A percentile compares a stretch with the other conserved stretches of the same genome.
phyloP scores from a whole-genome alignment of 495 filamentous ascomycete species.

The Daldinia grandis region DNA sequence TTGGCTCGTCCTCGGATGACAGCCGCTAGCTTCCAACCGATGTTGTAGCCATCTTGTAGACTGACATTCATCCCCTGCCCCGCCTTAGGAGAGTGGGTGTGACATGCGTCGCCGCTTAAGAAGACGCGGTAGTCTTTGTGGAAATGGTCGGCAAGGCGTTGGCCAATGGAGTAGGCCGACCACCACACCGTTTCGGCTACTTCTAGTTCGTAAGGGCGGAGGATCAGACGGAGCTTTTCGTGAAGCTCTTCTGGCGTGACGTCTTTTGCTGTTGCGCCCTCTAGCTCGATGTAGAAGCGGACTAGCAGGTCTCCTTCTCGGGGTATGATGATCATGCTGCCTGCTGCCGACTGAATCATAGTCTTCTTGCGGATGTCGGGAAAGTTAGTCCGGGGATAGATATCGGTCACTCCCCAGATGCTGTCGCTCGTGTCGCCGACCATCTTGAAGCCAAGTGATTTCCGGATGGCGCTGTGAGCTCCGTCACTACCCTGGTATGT shows the following conservation, averaged over 20 bases:
- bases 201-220: conserved; percentile 59
- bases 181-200: conserved; percentile 64
- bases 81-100: conserved; percentile 77
- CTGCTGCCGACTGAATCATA: conserved; percentile 61
- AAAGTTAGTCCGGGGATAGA: conserved; percentile 77
- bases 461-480: conserved; percentile 74
- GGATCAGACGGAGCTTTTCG: conserved; percentile 63
- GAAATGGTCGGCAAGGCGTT: conserved; percentile 66
- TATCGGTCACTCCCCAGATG: conserved; percentile 80
- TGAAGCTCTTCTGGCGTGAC: conserved; percentile 68
- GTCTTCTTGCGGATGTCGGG: conserved; percentile 73
- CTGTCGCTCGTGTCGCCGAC: conserved; percentile 75
- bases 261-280: conserved; percentile 39
- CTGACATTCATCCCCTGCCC: conserved; percentile 79
- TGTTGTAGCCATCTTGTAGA: conserved; percentile 65
- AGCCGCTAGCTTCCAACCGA: conserved; percentile 81
- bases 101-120: conserved; percentile 73
- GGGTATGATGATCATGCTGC: conserved; percentile 69
- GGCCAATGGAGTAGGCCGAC: conserved; percentile 71
- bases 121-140: conserved; percentile 66
- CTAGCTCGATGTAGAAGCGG: conserved; percentile 70
- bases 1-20: conserved; percentile 66
- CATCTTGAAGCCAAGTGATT: conserved; percentile 73
- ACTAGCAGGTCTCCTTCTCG: conserved; percentile 69
- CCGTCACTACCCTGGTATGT: conserved; percentile 73